Evolutionary conservation across 768 basidiomycete genomes (phyloP).

Genomic region (Sutorius australiensis): DNA sequence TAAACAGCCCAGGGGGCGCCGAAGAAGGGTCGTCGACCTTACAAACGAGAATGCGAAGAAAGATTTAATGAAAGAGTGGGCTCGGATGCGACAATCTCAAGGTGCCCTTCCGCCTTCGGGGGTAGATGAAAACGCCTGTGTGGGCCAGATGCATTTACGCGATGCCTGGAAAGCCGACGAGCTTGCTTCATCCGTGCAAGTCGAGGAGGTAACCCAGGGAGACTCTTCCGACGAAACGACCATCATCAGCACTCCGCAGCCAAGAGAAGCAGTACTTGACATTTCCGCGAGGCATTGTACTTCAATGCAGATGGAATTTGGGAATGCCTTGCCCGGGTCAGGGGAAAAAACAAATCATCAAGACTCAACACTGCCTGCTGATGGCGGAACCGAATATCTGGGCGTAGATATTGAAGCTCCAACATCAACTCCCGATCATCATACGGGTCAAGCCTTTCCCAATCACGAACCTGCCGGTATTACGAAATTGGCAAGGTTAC

Average conservation of each 20-base stretch:
- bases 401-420: neutral
- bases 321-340: neutral
- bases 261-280: neutral
- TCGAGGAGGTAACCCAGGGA: neutral
- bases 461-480: neutral
- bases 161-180: neutral
- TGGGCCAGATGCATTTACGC: neutral
- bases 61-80: constrained; percentile 30
- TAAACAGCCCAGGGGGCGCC: constrained; percentile 15
- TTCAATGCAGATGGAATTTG: neutral
- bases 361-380: neutral
- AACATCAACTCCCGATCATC: neutral
- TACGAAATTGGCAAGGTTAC: neutral
- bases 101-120: constrained; percentile 18
- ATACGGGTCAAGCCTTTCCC: neutral
- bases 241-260: neutral
- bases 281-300: neutral
- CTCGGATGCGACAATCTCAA: constrained; percentile 27
- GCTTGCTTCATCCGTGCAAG: neutral
- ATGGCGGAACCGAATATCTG: constrained; percentile 2
- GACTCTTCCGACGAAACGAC: neutral
- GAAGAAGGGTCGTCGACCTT: constrained; percentile 13
- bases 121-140: constrained; percentile 1
- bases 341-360: neutral
- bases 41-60: constrained; percentile 20